These are phyloP conservation scores for Schizothecium vesticola DNA, from an alignment of 495 filamentous ascomycete species.

Conservation along the genomic window DNA sequence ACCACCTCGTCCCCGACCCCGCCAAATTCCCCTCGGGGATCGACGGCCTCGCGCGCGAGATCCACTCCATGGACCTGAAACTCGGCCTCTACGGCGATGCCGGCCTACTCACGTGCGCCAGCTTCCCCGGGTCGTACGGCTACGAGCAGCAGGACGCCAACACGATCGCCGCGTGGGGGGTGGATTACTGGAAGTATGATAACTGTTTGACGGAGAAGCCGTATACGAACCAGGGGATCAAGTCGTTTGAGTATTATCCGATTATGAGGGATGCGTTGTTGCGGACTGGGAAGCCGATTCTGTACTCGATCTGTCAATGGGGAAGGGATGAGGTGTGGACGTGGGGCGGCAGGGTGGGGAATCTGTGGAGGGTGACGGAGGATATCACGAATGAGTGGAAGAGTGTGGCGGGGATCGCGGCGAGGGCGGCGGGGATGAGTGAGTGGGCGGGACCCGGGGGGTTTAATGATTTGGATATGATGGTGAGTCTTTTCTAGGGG, in stretches of 20 bases:
- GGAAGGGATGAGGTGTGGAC: not conserved
- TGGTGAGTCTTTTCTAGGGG: not conserved
- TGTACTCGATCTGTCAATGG: not conserved
- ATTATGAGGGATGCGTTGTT: not conserved
- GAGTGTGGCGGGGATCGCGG: not conserved
- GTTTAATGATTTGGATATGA: not conserved
- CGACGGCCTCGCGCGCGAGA: constrained; percentile 21
- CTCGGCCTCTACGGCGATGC: constrained; percentile 32
- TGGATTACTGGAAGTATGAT: not conserved
- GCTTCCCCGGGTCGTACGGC: constrained; percentile 32
- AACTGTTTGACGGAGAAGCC: not conserved
- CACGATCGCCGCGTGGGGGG: constrained; percentile 27
- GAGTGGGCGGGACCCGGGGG: not conserved
- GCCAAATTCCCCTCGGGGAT: constrained; percentile 27
- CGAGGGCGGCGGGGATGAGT: not conserved
- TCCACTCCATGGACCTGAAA: constrained; percentile 29
- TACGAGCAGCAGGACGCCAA: constrained; percentile 43
- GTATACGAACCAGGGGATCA: not conserved
- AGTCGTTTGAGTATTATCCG: not conserved
- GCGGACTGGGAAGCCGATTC: not conserved
- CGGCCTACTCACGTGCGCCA: constrained; percentile 31
- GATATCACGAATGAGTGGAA: not conserved
- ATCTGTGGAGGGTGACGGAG: not conserved
- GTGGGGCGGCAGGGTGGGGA: not conserved
- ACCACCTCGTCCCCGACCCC: constrained; percentile 38